Evolutionary conservation across 306 rosid species (phyloP), one percentile per base, ranked within the genome.

Genomic region (Dicorynia guianensis): DNA sequence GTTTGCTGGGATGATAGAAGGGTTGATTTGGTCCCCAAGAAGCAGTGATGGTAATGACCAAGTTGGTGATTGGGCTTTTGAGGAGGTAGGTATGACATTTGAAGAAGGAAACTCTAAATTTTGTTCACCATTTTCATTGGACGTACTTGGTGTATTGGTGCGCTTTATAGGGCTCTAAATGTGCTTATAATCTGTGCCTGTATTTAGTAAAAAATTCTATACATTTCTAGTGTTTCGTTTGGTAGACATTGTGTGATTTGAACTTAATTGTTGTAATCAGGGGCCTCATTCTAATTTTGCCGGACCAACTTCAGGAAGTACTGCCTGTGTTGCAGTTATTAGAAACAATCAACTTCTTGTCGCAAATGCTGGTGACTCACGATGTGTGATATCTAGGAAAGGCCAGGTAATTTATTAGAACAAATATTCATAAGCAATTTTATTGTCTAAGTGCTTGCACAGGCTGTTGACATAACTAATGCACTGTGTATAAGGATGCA

Each of bases 271-370:
- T 36, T 63, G 76, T 81, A 57, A 71, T 68, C 86, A 93, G 98
- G 98, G 98, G n/a, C 97, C 97, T 59, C 98, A 93, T 85, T 89
- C 98, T 72, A 96, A 89, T 79, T 91, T 89, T 69, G 67, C 81
- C 68, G 98, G 98, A 79, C 98, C 98, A 72, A 93, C 92, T 66
- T 93, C 98, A 18, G 98, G 98, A 67, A 76, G 98, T 87, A 93
- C 98, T 9, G 97, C 98, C 36, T 93, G 98, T 79, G 98, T 93
- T 78, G 96, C 97, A 44, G 17, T 93, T 80, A 79, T 91, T 62
- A 77, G 90, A 88, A 82, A 88, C 84, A 88, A 80, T 55, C 82
- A 82, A 61, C 90, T 93, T 62, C 3, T 93, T 77, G 93, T 93
- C 59, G 93, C 96, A 5, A 93, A 93, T 88, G 97, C 98, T 18